Evolutionary conservation across 352 stramenopile genomes (phyloP).

Genomic region (Globisporangium cylindrosporum): DNA sequence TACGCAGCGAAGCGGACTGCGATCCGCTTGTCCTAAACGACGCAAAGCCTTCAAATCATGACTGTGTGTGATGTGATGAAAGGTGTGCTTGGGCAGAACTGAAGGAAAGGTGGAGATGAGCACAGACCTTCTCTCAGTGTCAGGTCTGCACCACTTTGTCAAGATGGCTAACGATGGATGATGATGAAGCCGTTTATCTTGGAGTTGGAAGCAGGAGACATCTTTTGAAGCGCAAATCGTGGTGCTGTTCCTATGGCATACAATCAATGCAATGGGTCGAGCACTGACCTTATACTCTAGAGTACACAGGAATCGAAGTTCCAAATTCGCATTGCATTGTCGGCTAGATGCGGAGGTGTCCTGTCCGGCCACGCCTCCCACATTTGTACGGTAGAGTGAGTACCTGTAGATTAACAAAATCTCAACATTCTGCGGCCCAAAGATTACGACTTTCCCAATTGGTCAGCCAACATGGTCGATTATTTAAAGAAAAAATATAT

Average conservation of each 20-base stretch:
- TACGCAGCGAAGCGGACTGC: not conserved
- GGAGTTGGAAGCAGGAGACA: not conserved
- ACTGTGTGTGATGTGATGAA: not conserved
- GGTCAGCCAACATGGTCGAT: not conserved
- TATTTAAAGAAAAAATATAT: not conserved
- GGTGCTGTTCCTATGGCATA: not conserved
- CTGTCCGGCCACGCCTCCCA: not conserved
- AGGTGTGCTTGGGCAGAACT: conserved; percentile 2
- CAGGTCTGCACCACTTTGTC: not conserved
- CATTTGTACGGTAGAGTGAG: not conserved
- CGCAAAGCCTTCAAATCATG: not conserved
- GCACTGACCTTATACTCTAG: not conserved
- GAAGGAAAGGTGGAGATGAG: not conserved
- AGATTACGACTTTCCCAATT: not conserved
- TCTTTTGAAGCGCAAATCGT: conserved; percentile 6
- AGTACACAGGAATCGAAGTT: not conserved
- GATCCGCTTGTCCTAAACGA: not conserved
- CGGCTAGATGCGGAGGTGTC: not conserved
- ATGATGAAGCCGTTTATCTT: not conserved
- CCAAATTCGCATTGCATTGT: not conserved
- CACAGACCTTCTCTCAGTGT: not conserved
- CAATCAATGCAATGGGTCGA: not conserved
- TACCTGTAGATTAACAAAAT: not conserved
- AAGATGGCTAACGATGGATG: not conserved
- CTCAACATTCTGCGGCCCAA: not conserved